Evolutionary conservation across 345 rosid species (phyloP).

Genomic region (Abelmoschus esculentus): DNA sequence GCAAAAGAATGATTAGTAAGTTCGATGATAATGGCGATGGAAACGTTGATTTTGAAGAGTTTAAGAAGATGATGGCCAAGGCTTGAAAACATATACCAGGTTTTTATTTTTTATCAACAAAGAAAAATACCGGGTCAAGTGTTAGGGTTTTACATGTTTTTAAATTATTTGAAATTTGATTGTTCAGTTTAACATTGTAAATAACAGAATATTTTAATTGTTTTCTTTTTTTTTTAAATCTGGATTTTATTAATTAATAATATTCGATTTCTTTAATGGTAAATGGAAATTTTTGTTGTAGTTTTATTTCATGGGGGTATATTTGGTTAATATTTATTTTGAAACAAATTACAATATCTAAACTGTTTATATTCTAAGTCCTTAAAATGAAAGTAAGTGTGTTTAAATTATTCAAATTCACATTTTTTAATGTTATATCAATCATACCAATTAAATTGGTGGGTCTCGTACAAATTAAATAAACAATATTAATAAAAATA

Average conservation of each 20-base stretch:
- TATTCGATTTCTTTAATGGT: neutral
- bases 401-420: too few species aligned
- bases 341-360: too few species aligned
- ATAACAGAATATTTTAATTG: too few species aligned
- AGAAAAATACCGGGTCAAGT: neutral
- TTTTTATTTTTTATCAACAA: neutral
- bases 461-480: too few species aligned
- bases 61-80: neutral
- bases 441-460: too few species aligned
- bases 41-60: neutral
- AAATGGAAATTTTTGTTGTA: too few species aligned
- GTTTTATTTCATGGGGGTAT: too few species aligned
- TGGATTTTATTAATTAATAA: neutral
- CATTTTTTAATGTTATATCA: too few species aligned
- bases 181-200: neutral
- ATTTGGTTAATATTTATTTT: too few species aligned
- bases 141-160: neutral
- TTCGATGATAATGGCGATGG: neutral
- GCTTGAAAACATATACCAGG: neutral
- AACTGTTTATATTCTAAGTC: too few species aligned
- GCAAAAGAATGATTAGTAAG: constrained; percentile 58
- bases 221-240: neutral
- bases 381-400: too few species aligned
- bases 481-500: too few species aligned
- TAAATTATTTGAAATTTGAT: neutral